Evolutionary conservation across 805 yeast genomes (phyloP), one percentile per base, ranked within the genome.

Genomic region (Yamadazyma kitorensis): DNA sequence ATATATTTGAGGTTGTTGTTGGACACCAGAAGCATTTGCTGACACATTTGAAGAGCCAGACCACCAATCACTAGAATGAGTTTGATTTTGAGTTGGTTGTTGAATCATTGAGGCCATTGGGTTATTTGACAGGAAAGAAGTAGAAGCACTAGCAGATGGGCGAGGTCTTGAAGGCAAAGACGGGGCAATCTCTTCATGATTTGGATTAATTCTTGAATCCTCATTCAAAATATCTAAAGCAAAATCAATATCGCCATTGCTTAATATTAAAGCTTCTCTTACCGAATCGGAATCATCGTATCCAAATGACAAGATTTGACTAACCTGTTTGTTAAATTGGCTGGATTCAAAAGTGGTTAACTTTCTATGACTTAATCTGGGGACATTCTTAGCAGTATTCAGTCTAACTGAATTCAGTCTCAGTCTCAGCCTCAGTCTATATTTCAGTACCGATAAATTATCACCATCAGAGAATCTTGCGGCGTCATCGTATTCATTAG

Each of bases 141-240:
- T 23, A 17, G 39, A 3, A 20, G 25, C 33, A 17, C 32, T 11
- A 17, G 63, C 44, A 27, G 44, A 37, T 7, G 49, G 31, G 17
- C 34, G 18, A 3, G 70, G 70, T 36, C 72, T 43, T 43, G 48
- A 58, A 6, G 76, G 77, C 37, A 70, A 56, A 2, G 58, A 56
- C 1, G 86, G 84, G 11, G 77, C 75, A 3, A 54, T 43, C 33
- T 64, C 76, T 17, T 61, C 67, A 39, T 54, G 52, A 10, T 41
- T 29, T 3, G 70, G 70, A 37, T 57, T 62, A 11, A 55, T 42
- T 31, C 49, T 54, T 6, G 54, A 44, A 37, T 69, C 68, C 32
- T 62, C 63, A 24, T 67, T 68, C 37, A 82, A 61, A 18, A 82
- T 71, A 25, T 75, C 80, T 21, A 77, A 54, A 1, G 95, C 91